These are phyloP conservation scores for Paramecium primaurelia DNA, from an alignment of 73 alveolate genomes.

Conservation along the genomic window DNA sequence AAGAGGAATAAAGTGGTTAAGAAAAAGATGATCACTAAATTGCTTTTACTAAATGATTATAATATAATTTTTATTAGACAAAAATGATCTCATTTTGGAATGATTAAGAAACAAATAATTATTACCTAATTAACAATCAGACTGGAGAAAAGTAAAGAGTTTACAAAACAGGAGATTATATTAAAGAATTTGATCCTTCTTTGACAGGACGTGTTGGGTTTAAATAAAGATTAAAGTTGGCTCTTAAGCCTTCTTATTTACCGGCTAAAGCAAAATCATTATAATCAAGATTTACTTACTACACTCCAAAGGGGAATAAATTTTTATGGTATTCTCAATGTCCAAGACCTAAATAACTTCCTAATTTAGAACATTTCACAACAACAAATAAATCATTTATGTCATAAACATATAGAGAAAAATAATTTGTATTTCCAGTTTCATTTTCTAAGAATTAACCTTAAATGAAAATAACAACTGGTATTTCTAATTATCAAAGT, in stretches of 20 bases:
- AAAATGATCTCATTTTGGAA: slow-evolving; percentile 29
- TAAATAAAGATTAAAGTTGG: slow-evolving; percentile 15
- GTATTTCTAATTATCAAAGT: neutral
- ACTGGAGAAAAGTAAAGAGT: slow-evolving; percentile 42
- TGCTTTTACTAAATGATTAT: neutral
- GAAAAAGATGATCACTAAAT: neutral
- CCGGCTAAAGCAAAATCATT: slow-evolving; percentile 18
- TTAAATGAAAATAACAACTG: neutral
- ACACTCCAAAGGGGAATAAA: neutral
- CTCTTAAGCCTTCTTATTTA: slow-evolving; percentile 1
- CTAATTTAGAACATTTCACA: neutral
- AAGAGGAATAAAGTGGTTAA: neutral
- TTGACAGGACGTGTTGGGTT: slow-evolving; percentile 38
- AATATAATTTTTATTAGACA: neutral
- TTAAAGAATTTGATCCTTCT: slow-evolving; percentile 37
- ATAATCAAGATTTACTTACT: neutral
- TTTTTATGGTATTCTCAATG: slow-evolving; percentile 28
- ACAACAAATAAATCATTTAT: neutral
- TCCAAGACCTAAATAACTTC: neutral
- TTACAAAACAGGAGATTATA: slow-evolving; percentile 25
- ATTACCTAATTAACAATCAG: slow-evolving; percentile 15
- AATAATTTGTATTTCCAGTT: neutral
- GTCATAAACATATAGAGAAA: neutral
- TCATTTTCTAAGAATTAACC: neutral
- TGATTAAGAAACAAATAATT: neutral